phyloP scores from a whole-genome alignment of 1,284 basidiomycete genomes.

The Tylopilus orsonianus region DNA sequence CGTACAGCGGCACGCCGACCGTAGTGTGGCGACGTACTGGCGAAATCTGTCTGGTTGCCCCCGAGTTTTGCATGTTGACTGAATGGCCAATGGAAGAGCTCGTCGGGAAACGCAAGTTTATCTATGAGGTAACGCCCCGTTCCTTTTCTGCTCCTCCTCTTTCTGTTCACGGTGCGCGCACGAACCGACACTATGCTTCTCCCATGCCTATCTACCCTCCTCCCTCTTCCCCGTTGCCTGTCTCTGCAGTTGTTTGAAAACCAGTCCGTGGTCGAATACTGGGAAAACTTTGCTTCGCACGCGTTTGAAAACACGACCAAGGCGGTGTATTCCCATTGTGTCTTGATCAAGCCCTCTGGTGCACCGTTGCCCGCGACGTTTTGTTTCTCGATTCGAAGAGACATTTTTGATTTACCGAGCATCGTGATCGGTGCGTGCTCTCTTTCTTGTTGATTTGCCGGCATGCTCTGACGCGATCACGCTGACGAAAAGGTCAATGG shows the following conservation, averaged over 20 bases:
- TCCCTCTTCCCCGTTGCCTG: neutral
- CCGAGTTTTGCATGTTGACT: slow-evolving; percentile 94
- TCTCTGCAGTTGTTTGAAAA: slow-evolving; percentile 76
- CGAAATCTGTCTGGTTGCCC: slow-evolving; percentile 94
- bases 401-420: slow-evolving; percentile 86
- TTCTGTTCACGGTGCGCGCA: slow-evolving; percentile 18
- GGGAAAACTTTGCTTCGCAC: slow-evolving; percentile 92
- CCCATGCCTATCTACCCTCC: neutral
- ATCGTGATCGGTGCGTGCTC: slow-evolving; percentile 73
- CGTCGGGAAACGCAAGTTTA: slow-evolving; percentile 77
- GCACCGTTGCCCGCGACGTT: slow-evolving; percentile 84
- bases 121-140: slow-evolving; percentile 72
- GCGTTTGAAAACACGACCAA: slow-evolving; percentile 96
- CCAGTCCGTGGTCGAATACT: slow-evolving; percentile 90
- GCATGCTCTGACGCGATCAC: neutral
- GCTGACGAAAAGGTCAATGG: slow-evolving; percentile 69
- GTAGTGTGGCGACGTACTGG: slow-evolving; percentile 99
- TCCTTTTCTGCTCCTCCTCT: slow-evolving; percentile 18
- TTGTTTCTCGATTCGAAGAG: slow-evolving; percentile 90
- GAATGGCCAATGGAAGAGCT: slow-evolving; percentile 87
- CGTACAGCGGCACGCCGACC: slow-evolving; percentile 97
- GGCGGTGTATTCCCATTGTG: slow-evolving; percentile 91
- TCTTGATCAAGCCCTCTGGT: slow-evolving; percentile 81
- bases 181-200: slow-evolving; percentile 8
- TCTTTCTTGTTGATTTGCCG: neutral